phyloP scores from a whole-genome alignment of 768 basidiomycete species.

The Boletus huronensis region DNA sequence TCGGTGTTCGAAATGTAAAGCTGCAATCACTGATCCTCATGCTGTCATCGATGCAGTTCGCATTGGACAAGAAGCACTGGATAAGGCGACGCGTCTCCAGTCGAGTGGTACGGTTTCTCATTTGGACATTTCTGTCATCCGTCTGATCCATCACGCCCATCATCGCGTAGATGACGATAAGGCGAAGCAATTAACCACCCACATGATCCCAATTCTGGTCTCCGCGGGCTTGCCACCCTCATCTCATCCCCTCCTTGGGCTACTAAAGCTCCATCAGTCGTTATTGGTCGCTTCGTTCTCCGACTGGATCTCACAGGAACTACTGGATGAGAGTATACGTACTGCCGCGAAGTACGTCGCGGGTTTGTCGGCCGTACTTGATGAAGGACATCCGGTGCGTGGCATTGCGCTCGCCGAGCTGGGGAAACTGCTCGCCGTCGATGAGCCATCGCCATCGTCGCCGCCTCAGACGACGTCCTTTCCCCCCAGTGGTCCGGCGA shows the following conservation, averaged over 20 bases:
- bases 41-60: constrained; percentile 60
- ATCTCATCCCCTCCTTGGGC: constrained; percentile 72
- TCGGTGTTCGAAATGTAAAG: constrained; percentile 55
- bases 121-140: neutral
- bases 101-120: constrained; percentile 43
- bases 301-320: constrained; percentile 40
- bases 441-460: constrained; percentile 54
- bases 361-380: constrained; percentile 53
- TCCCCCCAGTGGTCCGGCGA: constrained; percentile 63
- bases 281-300: constrained; percentile 57
- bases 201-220: constrained; percentile 61
- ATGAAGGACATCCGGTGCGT: constrained; percentile 70
- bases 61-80: constrained; percentile 69
- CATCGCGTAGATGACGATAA: constrained; percentile 49
- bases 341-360: constrained; percentile 50
- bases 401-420: constrained; percentile 75
- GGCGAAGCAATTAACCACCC: constrained; percentile 56
- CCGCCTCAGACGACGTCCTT: constrained; percentile 33
- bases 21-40: constrained; percentile 45
- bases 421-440: constrained; percentile 77
- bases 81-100: constrained; percentile 66
- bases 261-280: constrained; percentile 67
- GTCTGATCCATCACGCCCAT: neutral
- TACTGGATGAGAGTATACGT: constrained; percentile 61
- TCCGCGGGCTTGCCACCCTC: constrained; percentile 60